Evolutionary conservation across 2,329 filamentous ascomycete species (phyloP).

Genomic region (Periglandula ipomoeae): DNA sequence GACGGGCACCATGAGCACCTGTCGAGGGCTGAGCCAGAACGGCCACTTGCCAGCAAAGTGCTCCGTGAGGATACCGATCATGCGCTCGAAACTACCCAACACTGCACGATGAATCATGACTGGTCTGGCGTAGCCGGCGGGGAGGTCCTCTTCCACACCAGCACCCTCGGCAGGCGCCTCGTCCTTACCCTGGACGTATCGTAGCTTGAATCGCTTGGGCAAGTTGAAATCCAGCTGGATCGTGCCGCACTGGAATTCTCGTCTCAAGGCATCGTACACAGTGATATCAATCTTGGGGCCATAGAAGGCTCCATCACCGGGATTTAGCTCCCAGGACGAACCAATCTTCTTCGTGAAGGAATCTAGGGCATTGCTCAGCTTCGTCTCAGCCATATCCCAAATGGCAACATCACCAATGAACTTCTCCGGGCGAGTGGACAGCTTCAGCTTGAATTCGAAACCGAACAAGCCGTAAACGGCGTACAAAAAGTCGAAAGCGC

Average conservation of each 20-base stretch:
- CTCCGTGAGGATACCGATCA: conserved; percentile 69
- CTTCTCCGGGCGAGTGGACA: conserved; percentile 84
- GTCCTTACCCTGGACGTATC: conserved; percentile 42
- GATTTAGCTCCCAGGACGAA: conserved; percentile 79
- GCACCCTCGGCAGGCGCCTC: conserved; percentile 29
- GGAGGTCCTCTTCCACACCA: conserved; percentile 41
- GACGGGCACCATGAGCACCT: conserved; percentile 53
- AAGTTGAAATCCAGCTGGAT: conserved; percentile 93
- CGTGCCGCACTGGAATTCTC: conserved; percentile 56
- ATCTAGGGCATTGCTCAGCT: conserved; percentile 69
- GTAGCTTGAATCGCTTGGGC: conserved; percentile 31
- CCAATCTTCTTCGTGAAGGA: conserved; percentile 56
- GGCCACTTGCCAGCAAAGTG: conserved; percentile 85
- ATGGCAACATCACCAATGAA: conserved; percentile 78
- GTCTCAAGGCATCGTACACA: conserved; percentile 75
- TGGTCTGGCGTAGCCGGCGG: conserved; percentile 64
- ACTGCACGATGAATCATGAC: conserved; percentile 86
- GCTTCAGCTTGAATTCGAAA: conserved; percentile 78
- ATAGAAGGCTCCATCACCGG: conserved; percentile 95
- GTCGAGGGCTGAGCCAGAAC: conserved; percentile 79
- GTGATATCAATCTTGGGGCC: conserved; percentile 98
- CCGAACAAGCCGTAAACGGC: conserved; percentile 57
- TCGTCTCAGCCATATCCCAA: conserved; percentile 81
- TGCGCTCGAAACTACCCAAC: conserved; percentile 57
- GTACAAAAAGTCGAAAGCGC: conserved; percentile 78